Base-by-base conservation (phyloP, 768 basidiomycete genomes). In the Scleroderma bovista region DNA sequence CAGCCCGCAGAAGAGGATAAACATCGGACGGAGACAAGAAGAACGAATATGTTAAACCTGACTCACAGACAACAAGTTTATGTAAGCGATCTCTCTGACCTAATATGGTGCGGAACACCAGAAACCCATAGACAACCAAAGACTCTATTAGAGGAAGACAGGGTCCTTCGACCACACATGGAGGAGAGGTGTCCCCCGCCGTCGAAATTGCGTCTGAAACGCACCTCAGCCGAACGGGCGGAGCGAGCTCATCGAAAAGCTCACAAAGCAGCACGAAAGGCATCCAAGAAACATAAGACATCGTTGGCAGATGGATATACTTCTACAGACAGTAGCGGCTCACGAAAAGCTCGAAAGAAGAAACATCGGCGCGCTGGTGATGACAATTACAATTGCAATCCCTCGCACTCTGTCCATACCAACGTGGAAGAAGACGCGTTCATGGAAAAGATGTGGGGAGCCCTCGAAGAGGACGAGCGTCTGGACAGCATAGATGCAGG, bases 381-480 rank as follows among this genome's bases (percentile, higher is more conserved):
- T 32, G 49, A 51, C 15, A 56, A 59, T 31, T 65, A 63, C n/a
- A 66, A 67, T 5, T 60, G 62, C 8, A 64, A 62, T 2, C 59
- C 67, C 11, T 56, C 61, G 1, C 54, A 81, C 19, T 58, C 71
- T 32, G 69, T 81, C 9, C 67, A 64, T 22, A 76, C 76, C 1
- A 77, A 82, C 51, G 54, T 79, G 26, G 88, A 90, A 52, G 85
- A 89, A 44, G 64, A 72, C 50, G 69, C 69, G 24, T 93, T 90
- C 63, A 72, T 78, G 38, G 83, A 86, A 57, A 91, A 83, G 69
- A 74, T 92, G 72, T 79, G 79, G 57, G 80, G 75, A 40, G 86
- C 85, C 10, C 70, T 86, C 59, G 84, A 75, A 40, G 86, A 89
- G 26, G 88, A 92, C 52, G 83, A 84, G 51, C 72, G 80, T 37